These are phyloP conservation scores for Paspalum notatum DNA, from an alignment of 176 grass and related monocot genomes.

Conservation along the genomic window DNA sequence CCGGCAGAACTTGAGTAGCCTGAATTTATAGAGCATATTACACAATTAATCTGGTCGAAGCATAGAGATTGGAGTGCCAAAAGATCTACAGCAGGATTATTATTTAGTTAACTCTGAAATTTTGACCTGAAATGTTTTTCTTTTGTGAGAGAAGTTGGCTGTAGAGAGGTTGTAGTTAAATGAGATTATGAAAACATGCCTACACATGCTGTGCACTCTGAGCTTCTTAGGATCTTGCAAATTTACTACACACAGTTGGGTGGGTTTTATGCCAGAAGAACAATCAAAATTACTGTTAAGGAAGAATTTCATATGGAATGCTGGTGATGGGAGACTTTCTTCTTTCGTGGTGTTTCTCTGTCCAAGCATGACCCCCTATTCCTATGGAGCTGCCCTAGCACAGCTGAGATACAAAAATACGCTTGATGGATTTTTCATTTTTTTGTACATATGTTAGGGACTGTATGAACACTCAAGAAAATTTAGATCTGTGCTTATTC, in stretches of 20 bases:
- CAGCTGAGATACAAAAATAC: background rate
- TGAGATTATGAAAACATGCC: background rate
- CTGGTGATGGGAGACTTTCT: background rate
- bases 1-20: background rate
- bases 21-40: background rate
- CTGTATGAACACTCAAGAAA: background rate
- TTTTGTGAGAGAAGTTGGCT: background rate
- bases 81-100: background rate
- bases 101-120: slow-evolving; percentile 2
- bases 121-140: background rate
- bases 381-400: background rate
- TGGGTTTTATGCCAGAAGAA: background rate
- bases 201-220: background rate
- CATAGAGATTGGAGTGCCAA: background rate
- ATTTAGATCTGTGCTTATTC: background rate
- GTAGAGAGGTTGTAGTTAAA: background rate
- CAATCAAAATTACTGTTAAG: background rate
- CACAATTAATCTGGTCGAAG: background rate
- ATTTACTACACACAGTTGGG: background rate
- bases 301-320: background rate
- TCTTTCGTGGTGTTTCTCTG: background rate
- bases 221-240: background rate
- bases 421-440: slow-evolving; percentile 4
- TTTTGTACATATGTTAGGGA: background rate
- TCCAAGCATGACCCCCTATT: background rate